phyloP scores from a whole-genome alignment of 169 alveolate species.

The Cryptosporidium viatorum region DNA sequence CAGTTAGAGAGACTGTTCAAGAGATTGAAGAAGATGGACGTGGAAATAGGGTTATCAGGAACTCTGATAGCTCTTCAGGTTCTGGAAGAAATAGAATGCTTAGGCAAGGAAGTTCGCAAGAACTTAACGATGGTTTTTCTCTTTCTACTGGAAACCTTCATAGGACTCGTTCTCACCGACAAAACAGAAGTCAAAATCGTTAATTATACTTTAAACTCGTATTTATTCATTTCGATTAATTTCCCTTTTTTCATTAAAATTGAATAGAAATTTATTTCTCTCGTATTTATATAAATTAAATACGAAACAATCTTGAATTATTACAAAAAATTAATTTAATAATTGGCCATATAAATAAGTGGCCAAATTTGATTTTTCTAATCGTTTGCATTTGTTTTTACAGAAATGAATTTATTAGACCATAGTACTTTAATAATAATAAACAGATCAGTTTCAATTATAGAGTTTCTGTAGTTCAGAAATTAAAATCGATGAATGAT shows the following conservation, averaged over 20 bases:
- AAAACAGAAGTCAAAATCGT: conserved; percentile 4
- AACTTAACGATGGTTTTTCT: not conserved
- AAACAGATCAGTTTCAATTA: too few species aligned
- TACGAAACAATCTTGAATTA: not conserved
- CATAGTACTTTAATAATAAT: too few species aligned
- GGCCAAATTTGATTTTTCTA: not conserved
- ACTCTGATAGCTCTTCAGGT: conserved; percentile 27
- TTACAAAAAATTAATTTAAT: too few species aligned
- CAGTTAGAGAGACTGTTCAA: conserved; percentile 58
- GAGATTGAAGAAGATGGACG: conserved; percentile 72
- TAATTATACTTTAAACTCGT: not conserved
- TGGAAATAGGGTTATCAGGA: conserved; percentile 51
- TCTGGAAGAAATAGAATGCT: conserved; percentile 43
- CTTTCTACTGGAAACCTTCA: conserved; percentile 47
- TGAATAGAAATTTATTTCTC: not conserved
- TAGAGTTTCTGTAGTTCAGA: too few species aligned
- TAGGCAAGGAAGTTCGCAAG: conserved; percentile 49
- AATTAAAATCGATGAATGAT: too few species aligned
- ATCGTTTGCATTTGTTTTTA: not conserved
- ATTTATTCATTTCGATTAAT: not conserved
- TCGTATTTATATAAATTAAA: not conserved
- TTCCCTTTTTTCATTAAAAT: not conserved
- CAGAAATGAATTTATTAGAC: too few species aligned
- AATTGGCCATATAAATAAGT: not conserved
- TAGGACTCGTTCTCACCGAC: conserved; percentile 70